phyloP scores from a whole-genome alignment of 257 asterid genomes.

The Salvia splendens region DNA sequence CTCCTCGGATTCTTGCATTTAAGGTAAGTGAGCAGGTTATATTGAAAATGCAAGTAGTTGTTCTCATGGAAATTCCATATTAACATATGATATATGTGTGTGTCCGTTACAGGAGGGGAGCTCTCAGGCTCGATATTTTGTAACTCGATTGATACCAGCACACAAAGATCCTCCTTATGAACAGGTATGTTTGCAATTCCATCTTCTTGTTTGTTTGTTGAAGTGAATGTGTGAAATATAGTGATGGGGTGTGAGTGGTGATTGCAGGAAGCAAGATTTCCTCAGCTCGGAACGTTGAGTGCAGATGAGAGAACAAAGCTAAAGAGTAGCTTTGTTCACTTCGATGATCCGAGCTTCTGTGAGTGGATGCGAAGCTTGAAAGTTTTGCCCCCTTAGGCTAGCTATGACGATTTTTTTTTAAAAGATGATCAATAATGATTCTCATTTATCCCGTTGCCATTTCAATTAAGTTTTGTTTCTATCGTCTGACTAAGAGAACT shows the following conservation, averaged over 20 bases:
- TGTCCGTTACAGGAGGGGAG: constrained; percentile 85
- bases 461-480: too few species aligned
- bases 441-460: too few species aligned
- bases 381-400: constrained; percentile 84
- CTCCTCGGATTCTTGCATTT: constrained; percentile 97
- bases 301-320: constrained; percentile 76
- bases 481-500: background rate
- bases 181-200: constrained; percentile 48
- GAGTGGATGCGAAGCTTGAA: constrained; percentile 93
- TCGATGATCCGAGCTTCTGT: constrained; percentile 94
- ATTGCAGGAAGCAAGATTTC: constrained; percentile 89
- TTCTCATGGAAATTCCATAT: background rate
- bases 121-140: constrained; percentile 97
- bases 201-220: too few species aligned
- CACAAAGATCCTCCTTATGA: constrained; percentile 98
- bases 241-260: background rate
- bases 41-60: background rate
- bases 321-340: constrained; percentile 85
- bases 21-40: constrained; percentile 49
- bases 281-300: constrained; percentile 83
- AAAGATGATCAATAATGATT: too few species aligned
- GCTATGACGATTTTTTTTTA: background rate
- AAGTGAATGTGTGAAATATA: too few species aligned
- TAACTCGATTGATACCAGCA: constrained; percentile 89
- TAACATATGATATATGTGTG: background rate